These are phyloP conservation scores for Pleurotus cornucopiae DNA, from an alignment of 768 basidiomycete genomes.

Conservation along the genomic window DNA sequence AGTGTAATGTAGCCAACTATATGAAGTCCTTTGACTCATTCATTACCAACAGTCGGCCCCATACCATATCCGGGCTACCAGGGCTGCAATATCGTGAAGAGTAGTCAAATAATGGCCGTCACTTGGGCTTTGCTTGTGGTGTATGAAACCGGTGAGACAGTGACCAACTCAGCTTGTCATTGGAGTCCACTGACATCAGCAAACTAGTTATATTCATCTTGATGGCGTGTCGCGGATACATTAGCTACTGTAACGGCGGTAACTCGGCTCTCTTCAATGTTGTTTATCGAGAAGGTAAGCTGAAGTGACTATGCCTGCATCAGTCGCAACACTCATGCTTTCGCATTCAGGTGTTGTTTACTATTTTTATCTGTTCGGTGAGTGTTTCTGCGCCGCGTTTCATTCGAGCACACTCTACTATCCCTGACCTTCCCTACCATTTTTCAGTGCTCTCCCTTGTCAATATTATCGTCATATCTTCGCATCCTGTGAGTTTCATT, in stretches of 20 bases:
- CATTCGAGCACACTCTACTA: neutral
- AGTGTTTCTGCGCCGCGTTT: neutral
- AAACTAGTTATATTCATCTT: neutral
- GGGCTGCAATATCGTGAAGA: too few species aligned
- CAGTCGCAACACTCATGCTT: neutral
- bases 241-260: neutral
- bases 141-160: neutral
- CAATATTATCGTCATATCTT: neutral
- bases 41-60: too few species aligned
- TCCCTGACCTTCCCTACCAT: neutral
- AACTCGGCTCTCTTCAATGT: neutral
- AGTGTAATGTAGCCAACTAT: conserved; percentile 7
- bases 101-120: neutral
- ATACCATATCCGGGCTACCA: too few species aligned
- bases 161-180: neutral
- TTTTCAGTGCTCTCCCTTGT: neutral
- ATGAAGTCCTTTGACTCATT: too few species aligned
- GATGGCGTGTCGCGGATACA: neutral
- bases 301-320: too few species aligned
- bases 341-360: neutral
- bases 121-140: neutral
- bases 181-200: neutral
- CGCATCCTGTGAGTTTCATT: too few species aligned
- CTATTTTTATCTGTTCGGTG: neutral
- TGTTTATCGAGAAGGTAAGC: neutral